Conservation (phyloP, 2,329 filamentous ascomycete species). For the Penicillium concentricum region DNA sequence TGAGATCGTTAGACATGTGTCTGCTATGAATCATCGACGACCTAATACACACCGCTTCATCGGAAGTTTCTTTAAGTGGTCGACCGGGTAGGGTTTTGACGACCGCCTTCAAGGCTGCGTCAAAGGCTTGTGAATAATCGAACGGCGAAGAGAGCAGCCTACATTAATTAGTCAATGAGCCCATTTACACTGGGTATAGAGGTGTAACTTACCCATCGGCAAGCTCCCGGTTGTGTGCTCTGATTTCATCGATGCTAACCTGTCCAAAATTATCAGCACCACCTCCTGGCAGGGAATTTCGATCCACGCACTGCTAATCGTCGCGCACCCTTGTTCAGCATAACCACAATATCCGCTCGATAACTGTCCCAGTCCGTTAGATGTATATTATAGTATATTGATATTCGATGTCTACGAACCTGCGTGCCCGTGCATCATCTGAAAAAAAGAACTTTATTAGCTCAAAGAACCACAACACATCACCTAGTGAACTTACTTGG, state of each 20-base stretch:
- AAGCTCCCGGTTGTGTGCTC: constrained; percentile 80
- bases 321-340: constrained; percentile 62
- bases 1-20: constrained; percentile 6
- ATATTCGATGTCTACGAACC: constrained; percentile 35
- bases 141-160: constrained; percentile 79
- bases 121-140: constrained; percentile 83
- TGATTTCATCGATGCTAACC: constrained; percentile 86
- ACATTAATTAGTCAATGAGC: constrained; percentile 16
- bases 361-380: constrained; percentile 62
- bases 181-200: background rate
- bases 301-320: constrained; percentile 53
- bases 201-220: constrained; percentile 58
- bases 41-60: constrained; percentile 61
- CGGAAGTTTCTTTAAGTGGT: constrained; percentile 70
- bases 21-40: background rate
- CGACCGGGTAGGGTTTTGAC: constrained; percentile 76
- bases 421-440: constrained; percentile 59
- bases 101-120: constrained; percentile 84
- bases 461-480: background rate
- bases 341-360: constrained; percentile 80
- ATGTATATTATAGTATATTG: background rate
- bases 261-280: constrained; percentile 23
- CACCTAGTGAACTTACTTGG: constrained; percentile 63
- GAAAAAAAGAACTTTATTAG: constrained; percentile 19
- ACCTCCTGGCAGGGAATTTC: background rate